Conservation (phyloP, 352 stramenopile genomes). For the Pythium diclinum region DNA sequence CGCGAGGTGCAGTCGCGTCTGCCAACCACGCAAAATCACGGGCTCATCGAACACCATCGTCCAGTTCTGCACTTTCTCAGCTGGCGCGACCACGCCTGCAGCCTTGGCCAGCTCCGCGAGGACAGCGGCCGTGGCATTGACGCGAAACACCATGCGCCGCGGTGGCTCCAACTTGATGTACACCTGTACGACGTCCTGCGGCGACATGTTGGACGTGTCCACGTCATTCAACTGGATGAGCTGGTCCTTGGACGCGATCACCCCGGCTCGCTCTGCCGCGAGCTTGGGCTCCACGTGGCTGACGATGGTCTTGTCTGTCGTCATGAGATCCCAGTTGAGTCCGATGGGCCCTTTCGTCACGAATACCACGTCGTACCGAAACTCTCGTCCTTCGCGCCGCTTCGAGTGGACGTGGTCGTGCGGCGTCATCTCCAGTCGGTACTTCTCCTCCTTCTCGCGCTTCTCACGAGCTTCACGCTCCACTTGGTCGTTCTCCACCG, state of each 20-base stretch:
- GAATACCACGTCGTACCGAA: constrained; percentile 68
- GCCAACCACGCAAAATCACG: constrained; percentile 45
- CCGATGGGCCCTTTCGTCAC: constrained; percentile 51
- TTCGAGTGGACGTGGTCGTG: constrained; percentile 40
- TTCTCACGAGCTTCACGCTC: constrained; percentile 33
- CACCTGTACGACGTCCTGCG: constrained; percentile 46
- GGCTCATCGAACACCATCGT: constrained; percentile 47
- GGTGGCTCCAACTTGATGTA: constrained; percentile 44
- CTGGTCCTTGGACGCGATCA: constrained; percentile 56
- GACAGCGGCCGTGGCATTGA: constrained; percentile 5
- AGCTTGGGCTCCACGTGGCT: constrained; percentile 56
- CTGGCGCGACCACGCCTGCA: background rate
- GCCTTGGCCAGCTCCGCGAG: background rate
- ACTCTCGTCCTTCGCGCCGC: constrained; percentile 45
- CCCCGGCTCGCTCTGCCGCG: constrained; percentile 38
- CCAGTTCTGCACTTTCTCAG: constrained; percentile 41
- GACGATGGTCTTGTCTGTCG: constrained; percentile 44
- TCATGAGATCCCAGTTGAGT: constrained; percentile 69
- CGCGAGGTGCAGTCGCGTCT: constrained; percentile 49
- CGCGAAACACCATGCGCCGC: constrained; percentile 52
- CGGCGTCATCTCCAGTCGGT: constrained; percentile 54
- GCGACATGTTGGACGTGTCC: constrained; percentile 53
- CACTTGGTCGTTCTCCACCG: constrained; percentile 34
- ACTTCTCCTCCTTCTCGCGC: constrained; percentile 41
- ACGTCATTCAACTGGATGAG: constrained; percentile 66